These are phyloP conservation scores for Porcisia hertigi DNA, from an alignment of 208 protist genomes.

Conservation along the genomic window DNA sequence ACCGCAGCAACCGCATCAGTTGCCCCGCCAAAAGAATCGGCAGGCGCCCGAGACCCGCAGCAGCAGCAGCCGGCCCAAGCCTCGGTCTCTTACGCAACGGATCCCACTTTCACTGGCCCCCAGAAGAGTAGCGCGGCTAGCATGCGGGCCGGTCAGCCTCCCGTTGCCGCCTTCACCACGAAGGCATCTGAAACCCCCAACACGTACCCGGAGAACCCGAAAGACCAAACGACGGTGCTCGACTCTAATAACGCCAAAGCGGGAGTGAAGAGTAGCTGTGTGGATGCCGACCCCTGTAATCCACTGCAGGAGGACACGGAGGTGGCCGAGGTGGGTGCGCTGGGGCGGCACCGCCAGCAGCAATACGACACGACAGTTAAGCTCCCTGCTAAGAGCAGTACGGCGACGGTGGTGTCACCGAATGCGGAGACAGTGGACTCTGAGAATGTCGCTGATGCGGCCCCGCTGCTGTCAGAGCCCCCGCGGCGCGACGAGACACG, in stretches of 20 bases:
- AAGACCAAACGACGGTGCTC: neutral
- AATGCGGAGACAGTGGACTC: neutral
- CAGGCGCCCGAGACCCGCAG: neutral
- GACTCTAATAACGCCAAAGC: neutral
- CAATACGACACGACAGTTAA: neutral
- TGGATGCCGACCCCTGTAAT: conserved; percentile 5
- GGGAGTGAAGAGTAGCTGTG: conserved; percentile 8
- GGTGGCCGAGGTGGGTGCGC: neutral
- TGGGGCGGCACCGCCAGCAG: conserved; percentile 13
- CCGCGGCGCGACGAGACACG: neutral
- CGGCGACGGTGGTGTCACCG: too few relatives aligned
- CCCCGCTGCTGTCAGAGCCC: neutral
- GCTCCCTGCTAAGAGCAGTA: too few relatives aligned
- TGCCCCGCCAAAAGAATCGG: neutral
- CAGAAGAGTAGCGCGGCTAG: neutral
- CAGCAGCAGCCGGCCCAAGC: neutral
- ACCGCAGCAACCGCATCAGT: neutral
- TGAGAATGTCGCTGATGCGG: neutral
- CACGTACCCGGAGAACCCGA: neutral
- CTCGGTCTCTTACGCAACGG: neutral
- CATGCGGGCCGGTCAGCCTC: neutral
- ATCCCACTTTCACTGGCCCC: neutral
- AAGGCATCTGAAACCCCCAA: neutral
- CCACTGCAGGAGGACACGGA: neutral
- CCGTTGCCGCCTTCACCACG: neutral